Evolutionary conservation across 768 basidiomycete species (phyloP).

Genomic region (Sarcodon aspratus): DNA sequence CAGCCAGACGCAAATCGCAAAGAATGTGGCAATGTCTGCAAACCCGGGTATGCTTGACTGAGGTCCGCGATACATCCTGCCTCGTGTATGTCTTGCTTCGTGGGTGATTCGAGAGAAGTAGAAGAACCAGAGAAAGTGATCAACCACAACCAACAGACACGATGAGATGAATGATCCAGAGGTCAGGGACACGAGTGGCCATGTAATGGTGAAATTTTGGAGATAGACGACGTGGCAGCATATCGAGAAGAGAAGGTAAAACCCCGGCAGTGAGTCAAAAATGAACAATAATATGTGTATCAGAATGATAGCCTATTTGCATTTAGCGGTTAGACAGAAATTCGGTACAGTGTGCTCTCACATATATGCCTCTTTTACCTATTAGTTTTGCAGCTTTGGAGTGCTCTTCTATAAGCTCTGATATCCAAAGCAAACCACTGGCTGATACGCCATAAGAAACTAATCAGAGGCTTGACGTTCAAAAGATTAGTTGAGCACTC

Average conservation of each 20-base stretch:
- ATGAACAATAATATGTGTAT: conserved; percentile 72
- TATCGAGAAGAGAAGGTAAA: conserved; percentile 69
- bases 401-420: conserved; percentile 94
- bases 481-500: conserved; percentile 7
- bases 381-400: conserved; percentile 68
- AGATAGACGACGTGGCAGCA: conserved; percentile 82
- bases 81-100: conserved; percentile 40
- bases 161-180: conserved; percentile 80
- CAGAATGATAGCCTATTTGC: conserved; percentile 55
- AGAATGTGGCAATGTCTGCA: conserved; percentile 74
- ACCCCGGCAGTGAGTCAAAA: conserved; percentile 70
- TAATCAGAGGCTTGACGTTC: conserved; percentile 3
- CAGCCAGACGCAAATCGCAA: conserved; percentile 78
- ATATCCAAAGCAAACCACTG: conserved; percentile 86
- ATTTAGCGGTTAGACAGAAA: background rate
- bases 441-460: conserved; percentile 34
- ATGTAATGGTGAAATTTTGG: conserved; percentile 80
- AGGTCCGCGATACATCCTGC: conserved; percentile 32
- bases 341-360: conserved; percentile 26
- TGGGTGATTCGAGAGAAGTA: conserved; percentile 72
- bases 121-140: conserved; percentile 97
- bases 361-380: conserved; percentile 83
- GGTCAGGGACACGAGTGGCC: conserved; percentile 90
- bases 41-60: conserved; percentile 28
- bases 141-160: conserved; percentile 71